phyloP scores from a whole-genome alignment of 306 rosid species.

The Medicago lupulina region DNA sequence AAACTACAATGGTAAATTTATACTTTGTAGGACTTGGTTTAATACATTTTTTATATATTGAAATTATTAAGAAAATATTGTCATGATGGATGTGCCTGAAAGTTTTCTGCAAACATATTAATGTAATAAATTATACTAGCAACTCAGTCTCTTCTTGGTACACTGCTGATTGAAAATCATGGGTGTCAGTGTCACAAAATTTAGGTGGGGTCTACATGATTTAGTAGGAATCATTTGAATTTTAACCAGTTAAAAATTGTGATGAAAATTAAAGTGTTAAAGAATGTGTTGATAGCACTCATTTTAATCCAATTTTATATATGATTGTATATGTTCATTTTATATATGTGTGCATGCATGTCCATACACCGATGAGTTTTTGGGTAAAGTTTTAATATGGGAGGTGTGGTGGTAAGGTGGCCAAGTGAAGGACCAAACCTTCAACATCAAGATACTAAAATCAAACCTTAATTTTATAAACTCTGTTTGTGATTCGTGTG shows the following conservation, averaged over 20 bases:
- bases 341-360: background rate
- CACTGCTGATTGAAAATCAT: background rate
- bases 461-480: background rate
- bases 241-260: background rate
- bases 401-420: background rate
- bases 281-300: background rate
- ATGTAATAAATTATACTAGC: background rate
- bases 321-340: background rate
- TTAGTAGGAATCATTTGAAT: background rate
- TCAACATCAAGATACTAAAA: background rate
- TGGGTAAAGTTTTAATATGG: background rate
- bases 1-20: background rate
- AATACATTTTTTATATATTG: background rate
- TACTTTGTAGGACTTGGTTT: background rate
- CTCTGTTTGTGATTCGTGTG: background rate
- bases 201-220: background rate
- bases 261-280: background rate
- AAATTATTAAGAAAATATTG: background rate
- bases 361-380: background rate
- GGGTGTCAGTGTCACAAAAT: background rate
- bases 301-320: background rate
- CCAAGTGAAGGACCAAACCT: background rate
- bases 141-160: too few relatives aligned
- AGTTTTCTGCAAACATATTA: background rate
- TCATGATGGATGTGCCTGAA: background rate